A percentile compares a stretch with the other conserved stretches of the same genome.
Evolutionary conservation across 164 flowering plant species (phyloP).

Genomic region (Magnolia changhungtana): DNA sequence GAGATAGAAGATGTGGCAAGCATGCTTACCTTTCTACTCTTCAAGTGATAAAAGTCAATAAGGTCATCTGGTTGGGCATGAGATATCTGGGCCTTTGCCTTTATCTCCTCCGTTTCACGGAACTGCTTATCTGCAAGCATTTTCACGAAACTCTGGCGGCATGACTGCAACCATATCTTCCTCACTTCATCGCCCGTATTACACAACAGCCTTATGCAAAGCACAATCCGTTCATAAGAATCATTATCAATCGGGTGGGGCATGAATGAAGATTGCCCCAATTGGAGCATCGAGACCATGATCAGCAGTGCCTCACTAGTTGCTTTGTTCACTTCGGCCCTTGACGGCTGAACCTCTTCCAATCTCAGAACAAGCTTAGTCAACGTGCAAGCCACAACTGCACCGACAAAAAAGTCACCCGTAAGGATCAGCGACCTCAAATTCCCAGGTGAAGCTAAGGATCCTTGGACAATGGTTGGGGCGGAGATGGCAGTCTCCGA

Average conservation of each 20-base stretch:
- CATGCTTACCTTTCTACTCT: slow-evolving; percentile 76
- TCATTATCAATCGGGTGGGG: slow-evolving; percentile 95
- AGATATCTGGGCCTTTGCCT: slow-evolving; percentile 82
- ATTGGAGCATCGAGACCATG: slow-evolving; percentile 85
- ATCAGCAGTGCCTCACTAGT: slow-evolving; percentile 54
- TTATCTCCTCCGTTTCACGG: slow-evolving; percentile 80
- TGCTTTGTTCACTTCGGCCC: slow-evolving; percentile 72
- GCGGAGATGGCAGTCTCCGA: slow-evolving; percentile 77
- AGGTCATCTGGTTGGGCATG: slow-evolving; percentile 96
- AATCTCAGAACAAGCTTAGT: slow-evolving; percentile 82
- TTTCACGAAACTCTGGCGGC: slow-evolving; percentile 87
- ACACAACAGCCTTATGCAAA: slow-evolving; percentile 78
- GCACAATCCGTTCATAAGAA: slow-evolving; percentile 72
- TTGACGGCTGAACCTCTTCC: slow-evolving; percentile 87
- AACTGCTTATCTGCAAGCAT: slow-evolving; percentile 95
- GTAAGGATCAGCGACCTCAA: slow-evolving; percentile 78
- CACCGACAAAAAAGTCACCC: slow-evolving; percentile 96
- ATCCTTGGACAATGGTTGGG: slow-evolving; percentile 75
- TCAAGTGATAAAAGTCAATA: slow-evolving; percentile 91
- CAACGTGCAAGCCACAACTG: slow-evolving; percentile 82
- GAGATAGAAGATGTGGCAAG: neutral
- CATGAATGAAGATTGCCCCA: slow-evolving; percentile 77
- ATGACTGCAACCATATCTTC: slow-evolving; percentile 85
- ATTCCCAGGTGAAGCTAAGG: slow-evolving; percentile 66
- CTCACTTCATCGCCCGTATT: slow-evolving; percentile 72